Percentiles rank a stretch among this genome's conserved stretches.
Conservation (phyloP, 345 rosid species). For the Aurinia saxatilis region DNA sequence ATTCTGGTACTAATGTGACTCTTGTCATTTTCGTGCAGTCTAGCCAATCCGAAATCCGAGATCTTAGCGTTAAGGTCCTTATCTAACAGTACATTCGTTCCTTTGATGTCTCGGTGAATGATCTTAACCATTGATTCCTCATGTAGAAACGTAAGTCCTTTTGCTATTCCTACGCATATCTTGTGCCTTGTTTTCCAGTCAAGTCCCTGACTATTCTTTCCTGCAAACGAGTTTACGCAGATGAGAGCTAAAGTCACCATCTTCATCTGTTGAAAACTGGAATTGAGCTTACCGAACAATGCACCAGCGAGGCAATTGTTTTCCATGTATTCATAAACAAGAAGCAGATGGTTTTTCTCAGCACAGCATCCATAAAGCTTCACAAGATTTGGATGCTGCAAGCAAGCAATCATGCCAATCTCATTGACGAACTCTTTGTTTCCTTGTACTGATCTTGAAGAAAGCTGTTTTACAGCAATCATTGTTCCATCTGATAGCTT, state of each 20-base stretch:
- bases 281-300: slow-evolving; percentile 29
- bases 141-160: slow-evolving; percentile 53
- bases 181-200: slow-evolving; percentile 43
- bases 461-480: slow-evolving; percentile 36
- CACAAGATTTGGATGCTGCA: slow-evolving; percentile 39
- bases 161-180: slow-evolving; percentile 55
- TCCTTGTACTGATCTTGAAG: slow-evolving; percentile 40
- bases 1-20: slow-evolving; percentile 52
- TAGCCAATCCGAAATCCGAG: slow-evolving; percentile 68
- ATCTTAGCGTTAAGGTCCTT: slow-evolving; percentile 46
- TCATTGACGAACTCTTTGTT: slow-evolving; percentile 41
- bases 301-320: slow-evolving; percentile 38
- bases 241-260: too few species aligned
- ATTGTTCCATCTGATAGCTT: slow-evolving; percentile 21
- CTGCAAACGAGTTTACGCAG: too few species aligned
- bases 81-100: slow-evolving; percentile 51
- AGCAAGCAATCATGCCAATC: slow-evolving; percentile 35
- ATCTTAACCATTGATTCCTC: slow-evolving; percentile 49
- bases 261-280: too few species aligned
- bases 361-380: slow-evolving; percentile 39
- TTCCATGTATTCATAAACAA: slow-evolving; percentile 42
- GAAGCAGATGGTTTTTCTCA: slow-evolving; percentile 32
- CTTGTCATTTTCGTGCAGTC: slow-evolving; percentile 41
- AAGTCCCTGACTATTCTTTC: slow-evolving; percentile 12
- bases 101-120: too few species aligned